Conservation (phyloP, 2,329 filamentous ascomycete genomes). For the Arthrobotrys megalospora region DNA sequence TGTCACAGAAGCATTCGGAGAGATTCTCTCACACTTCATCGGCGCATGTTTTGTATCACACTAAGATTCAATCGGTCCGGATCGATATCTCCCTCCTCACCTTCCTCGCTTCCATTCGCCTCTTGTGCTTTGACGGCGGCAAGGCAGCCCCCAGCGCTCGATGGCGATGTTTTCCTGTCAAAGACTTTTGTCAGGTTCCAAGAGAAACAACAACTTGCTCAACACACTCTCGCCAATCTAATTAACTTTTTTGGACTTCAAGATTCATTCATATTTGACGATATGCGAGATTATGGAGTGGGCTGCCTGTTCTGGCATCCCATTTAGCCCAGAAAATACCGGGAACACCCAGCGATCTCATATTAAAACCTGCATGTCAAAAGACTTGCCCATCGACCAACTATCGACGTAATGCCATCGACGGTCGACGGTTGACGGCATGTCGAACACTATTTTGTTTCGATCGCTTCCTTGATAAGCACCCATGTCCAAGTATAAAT, state of each 20-base stretch:
- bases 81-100: conserved; percentile 15
- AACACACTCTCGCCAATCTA: conserved; percentile 8
- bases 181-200: conserved; percentile 12
- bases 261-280: conserved; percentile 16
- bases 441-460: conserved; percentile 20
- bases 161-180: conserved; percentile 5
- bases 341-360: conserved; percentile 1
- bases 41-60: conserved; percentile 46
- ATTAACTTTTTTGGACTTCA: background rate
- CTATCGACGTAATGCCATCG: conserved; percentile 19
- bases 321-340: conserved; percentile 14
- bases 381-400: background rate
- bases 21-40: conserved; percentile 54
- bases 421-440: conserved; percentile 11
- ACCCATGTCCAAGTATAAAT: conserved; percentile 45
- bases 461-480: conserved; percentile 47
- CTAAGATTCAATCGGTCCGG: conserved; percentile 12
- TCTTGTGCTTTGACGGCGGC: conserved; percentile 11
- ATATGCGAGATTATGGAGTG: conserved; percentile 11
- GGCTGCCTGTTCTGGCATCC: conserved; percentile 8
- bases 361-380: conserved; percentile 2
- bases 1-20: conserved; percentile 46
- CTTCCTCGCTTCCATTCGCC: conserved; percentile 22
- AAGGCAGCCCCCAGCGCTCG: background rate
- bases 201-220: conserved; percentile 34